Base-by-base conservation (phyloP, 345 rosid species). In the Rhizophora apiculata region DNA sequence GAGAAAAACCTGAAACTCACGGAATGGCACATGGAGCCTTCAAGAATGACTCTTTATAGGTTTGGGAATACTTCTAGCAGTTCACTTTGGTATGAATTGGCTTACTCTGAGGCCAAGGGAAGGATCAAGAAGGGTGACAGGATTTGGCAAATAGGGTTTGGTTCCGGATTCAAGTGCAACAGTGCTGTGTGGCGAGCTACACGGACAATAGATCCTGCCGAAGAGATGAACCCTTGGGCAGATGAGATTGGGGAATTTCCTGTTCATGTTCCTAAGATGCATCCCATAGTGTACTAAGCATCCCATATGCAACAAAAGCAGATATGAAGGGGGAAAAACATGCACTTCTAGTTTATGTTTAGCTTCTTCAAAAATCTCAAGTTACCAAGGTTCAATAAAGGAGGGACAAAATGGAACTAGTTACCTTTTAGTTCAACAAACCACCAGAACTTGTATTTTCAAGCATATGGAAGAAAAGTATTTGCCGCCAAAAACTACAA, bases 1-100 rank as follows among this genome's bases (percentile, higher is more conserved):
- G 51, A 63, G 51, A 63, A 39, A 34, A 63, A 63, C 18, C 53
- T 63, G 13, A 46, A 63, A 5, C 66, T 63, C 66, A 63, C 27
- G 4, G 66, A 63, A 15, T 36, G 51, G 66, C 49, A 63, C 29
- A 63, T 63, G 66, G 66, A 63, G 31, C 51, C 66, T 27, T 63
- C 66, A 21, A 63, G 66, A 11, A 26, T 59, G 62, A 30, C 36
- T 15, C 32, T 55, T 8, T 13, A 9, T 26, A 55, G 60, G 29
- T 55, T 21, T 22, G 60, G 60, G 24, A 55, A 55, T 26, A 55
- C 60, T 55, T 55, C 60, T 22, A 55, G 60, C 24, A 55, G 60
- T 26, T 21, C 27, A 9, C 11, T 55, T 3, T 55, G 60, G 60
- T 55, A 55, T 15, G 60, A 55, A 26, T 55, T 55, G 60, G 60